These are phyloP conservation scores for Stephanodiscus minutulus DNA, from an alignment of 108 stramenopile genomes.

Conservation along the genomic window DNA sequence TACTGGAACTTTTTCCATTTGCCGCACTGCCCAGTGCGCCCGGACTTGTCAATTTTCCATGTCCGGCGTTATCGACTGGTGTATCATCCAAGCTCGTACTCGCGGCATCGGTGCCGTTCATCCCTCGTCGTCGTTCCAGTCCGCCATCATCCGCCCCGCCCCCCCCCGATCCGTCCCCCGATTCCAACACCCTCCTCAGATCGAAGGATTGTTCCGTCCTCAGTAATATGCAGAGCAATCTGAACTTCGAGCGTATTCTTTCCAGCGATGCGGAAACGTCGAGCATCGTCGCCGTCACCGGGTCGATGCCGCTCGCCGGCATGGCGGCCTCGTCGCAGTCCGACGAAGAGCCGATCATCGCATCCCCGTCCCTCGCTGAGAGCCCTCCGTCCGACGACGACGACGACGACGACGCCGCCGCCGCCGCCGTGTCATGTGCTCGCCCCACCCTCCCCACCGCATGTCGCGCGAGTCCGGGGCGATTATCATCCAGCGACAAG, in stretches of 20 bases:
- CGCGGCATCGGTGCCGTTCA: background rate
- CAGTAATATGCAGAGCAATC: conserved; percentile 24
- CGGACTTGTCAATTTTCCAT: background rate
- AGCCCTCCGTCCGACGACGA: too few relatives aligned
- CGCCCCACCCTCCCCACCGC: background rate
- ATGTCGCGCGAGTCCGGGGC: background rate
- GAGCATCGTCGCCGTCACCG: conserved; percentile 5
- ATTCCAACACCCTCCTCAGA: conserved; percentile 15
- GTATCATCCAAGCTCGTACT: background rate
- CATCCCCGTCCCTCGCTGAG: background rate
- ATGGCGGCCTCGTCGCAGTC: conserved; percentile 5
- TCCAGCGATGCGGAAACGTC: conserved; percentile 23
- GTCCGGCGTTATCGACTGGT: background rate
- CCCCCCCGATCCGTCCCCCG: background rate
- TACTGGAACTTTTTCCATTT: background rate
- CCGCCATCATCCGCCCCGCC: background rate
- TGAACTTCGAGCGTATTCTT: conserved; percentile 41
- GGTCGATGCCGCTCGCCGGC: conserved; percentile 12
- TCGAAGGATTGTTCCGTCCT: conserved; percentile 27
- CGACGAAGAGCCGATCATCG: too few relatives aligned
- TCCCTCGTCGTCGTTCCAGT: background rate
- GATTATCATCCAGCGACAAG: background rate
- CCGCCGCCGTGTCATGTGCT: too few relatives aligned
- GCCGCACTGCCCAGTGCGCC: background rate
- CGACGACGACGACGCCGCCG: too few relatives aligned